Evolutionary conservation across 768 basidiomycete genomes (phyloP).

Genomic region (Serpula lacrymans): DNA sequence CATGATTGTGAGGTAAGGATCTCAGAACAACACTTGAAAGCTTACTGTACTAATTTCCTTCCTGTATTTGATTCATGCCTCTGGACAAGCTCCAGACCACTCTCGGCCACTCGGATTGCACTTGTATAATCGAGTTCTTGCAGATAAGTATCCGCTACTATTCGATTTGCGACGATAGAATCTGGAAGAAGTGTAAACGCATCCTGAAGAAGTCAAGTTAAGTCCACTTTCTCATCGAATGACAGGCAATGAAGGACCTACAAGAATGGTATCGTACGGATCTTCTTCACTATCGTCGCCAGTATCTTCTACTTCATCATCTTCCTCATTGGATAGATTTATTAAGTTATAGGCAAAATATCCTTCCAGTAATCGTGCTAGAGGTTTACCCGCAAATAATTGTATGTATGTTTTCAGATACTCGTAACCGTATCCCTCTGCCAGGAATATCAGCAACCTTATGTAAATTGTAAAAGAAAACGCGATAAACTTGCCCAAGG

Average conservation of each 20-base stretch:
- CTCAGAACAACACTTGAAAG: conserved; percentile 1
- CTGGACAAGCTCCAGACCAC: conserved; percentile 56
- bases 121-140: conserved; percentile 71
- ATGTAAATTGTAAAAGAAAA: conserved; percentile 1
- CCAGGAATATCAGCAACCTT: conserved; percentile 4
- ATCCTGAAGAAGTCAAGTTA: conserved; percentile 40
- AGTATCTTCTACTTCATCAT: conserved; percentile 19
- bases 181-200: conserved; percentile 46
- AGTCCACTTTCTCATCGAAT: not conserved
- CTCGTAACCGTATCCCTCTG: conserved; percentile 60
- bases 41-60: conserved; percentile 47
- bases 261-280: conserved; percentile 59
- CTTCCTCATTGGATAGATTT: conserved; percentile 41
- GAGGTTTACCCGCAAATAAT: conserved; percentile 58
- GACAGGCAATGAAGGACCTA: conserved; percentile 31
- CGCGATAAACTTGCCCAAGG: conserved; percentile 49
- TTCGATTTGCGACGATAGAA: conserved; percentile 64
- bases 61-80: conserved; percentile 57
- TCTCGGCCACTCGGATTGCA: conserved; percentile 68
- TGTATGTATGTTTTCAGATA: conserved; percentile 57
- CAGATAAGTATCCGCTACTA: conserved; percentile 63
- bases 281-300: conserved; percentile 47
- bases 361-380: conserved; percentile 57
- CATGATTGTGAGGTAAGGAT: conserved; percentile 2
- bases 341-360: conserved; percentile 65